These are phyloP conservation scores for Quercus tomentella DNA, from an alignment of 331 rosid genomes.

Conservation along the genomic window DNA sequence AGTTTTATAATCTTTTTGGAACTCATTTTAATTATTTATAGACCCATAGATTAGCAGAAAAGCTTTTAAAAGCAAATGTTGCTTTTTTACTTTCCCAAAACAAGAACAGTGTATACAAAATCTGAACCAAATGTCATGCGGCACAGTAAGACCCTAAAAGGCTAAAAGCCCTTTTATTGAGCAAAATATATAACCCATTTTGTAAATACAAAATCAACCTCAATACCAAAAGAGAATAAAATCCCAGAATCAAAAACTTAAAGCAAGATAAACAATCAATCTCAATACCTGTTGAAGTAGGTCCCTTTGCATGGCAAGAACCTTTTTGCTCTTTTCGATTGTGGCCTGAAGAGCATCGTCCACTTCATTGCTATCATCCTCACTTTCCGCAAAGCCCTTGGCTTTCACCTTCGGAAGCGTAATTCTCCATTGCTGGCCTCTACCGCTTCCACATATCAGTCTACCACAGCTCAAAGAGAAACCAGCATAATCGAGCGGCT, in stretches of 20 bases:
- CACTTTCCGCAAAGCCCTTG: constrained; percentile 33
- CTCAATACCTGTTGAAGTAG: constrained; percentile 72
- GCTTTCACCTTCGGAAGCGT: constrained; percentile 35
- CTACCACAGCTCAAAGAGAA: constrained; percentile 26
- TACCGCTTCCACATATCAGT: constrained; percentile 27
- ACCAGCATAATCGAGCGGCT: constrained; percentile 5
- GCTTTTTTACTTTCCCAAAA: not conserved
- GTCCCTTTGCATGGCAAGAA: constrained; percentile 69
- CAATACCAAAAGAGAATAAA: not conserved
- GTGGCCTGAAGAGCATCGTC: constrained; percentile 62
- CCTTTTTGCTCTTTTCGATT: constrained; percentile 82
- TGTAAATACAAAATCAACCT: not conserved
- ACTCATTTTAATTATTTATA: no score
- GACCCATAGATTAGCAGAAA: not conserved
- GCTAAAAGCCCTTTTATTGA: not conserved
- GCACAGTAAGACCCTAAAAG: not conserved
- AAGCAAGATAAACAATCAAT: not conserved
- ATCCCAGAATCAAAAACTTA: not conserved
- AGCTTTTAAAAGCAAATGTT: not conserved
- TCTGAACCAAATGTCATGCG: not conserved
- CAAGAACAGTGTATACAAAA: not conserved
- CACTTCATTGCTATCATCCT: constrained; percentile 40
- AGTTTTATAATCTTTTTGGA: not conserved
- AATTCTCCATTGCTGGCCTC: constrained; percentile 31
- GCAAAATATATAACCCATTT: not conserved